Evolutionary conservation across 768 basidiomycete species (phyloP).

Genomic region (Leccinum olivaceopallidum): DNA sequence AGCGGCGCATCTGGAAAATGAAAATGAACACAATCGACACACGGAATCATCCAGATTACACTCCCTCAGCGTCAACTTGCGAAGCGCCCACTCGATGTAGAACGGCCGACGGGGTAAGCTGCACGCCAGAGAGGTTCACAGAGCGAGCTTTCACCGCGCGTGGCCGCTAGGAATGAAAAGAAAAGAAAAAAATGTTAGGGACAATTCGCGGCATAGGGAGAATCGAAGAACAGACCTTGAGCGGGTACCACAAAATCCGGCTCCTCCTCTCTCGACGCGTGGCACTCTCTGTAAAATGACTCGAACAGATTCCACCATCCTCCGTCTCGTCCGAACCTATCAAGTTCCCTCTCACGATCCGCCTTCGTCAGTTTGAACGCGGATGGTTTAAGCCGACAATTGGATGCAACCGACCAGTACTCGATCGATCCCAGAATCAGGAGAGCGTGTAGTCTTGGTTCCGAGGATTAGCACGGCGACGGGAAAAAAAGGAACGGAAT

Average conservation of each 20-base stretch:
- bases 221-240: constrained; percentile 52
- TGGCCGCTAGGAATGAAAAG: too few species aligned
- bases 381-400: constrained; percentile 63
- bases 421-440: constrained; percentile 34
- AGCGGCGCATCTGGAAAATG: neutral
- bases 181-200: constrained; percentile 22
- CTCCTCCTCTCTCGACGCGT: constrained; percentile 66
- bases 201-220: neutral
- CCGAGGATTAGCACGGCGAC: neutral
- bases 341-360: constrained; percentile 62
- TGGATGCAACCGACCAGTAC: constrained; percentile 84
- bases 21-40: neutral
- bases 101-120: constrained; percentile 40
- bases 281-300: constrained; percentile 85
- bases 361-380: constrained; percentile 66
- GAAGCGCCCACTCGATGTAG: constrained; percentile 43
- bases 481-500: neutral
- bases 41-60: neutral
- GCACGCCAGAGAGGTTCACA: too few species aligned
- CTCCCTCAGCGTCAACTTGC: constrained; percentile 50
- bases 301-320: constrained; percentile 68
- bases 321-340: constrained; percentile 37
- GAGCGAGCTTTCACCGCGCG: too few species aligned
- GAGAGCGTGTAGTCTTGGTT: neutral
- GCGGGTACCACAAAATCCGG: constrained; percentile 63